Percentiles rank a stretch among this genome's conserved stretches.
Evolutionary conservation across 2,329 filamentous ascomycete genomes (phyloP).

Genomic region (Aspergillus tubingensis): DNA sequence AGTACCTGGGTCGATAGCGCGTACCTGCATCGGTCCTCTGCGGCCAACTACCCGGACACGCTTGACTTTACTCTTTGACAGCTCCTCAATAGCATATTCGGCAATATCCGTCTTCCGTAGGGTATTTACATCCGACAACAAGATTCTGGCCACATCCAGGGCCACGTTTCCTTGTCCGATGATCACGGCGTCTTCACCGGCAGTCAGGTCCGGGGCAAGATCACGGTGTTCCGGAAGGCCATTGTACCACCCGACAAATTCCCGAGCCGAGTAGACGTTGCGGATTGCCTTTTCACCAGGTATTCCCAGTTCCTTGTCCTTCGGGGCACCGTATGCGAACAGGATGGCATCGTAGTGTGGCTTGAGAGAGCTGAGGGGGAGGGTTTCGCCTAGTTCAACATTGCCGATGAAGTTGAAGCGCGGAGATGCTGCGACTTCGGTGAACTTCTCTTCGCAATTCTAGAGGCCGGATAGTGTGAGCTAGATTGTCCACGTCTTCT

Average conservation of each 20-base stretch:
- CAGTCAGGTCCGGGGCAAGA: conserved; percentile 71
- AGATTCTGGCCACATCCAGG: conserved; percentile 84
- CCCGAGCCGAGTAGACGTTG: conserved; percentile 79
- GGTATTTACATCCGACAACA: conserved; percentile 73
- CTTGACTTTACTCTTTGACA: conserved; percentile 73
- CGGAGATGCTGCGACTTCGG: conserved; percentile 78
- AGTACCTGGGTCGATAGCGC: conserved; percentile 19
- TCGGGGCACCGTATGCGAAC: conserved; percentile 88
- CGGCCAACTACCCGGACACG: conserved; percentile 85
- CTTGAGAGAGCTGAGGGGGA: conserved; percentile 69
- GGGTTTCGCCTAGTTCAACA: conserved; percentile 69
- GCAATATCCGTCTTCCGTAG: conserved; percentile 86
- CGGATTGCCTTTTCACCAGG: conserved; percentile 71
- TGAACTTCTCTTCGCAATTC: conserved; percentile 95
- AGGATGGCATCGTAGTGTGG: conserved; percentile 89
- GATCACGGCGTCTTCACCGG: conserved; percentile 79
- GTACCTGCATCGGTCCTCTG: conserved; percentile 81
- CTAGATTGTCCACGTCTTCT: neutral
- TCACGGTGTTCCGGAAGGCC: conserved; percentile 79
- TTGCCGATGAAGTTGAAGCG: conserved; percentile 93
- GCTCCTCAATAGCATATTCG: conserved; percentile 72
- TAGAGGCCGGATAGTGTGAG: conserved; percentile 38
- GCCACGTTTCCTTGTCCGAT: conserved; percentile 97
- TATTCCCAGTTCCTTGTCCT: conserved; percentile 76
- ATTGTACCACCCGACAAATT: conserved; percentile 99